Conservation (phyloP, 257 asterid species). For the Cordia subcordata region DNA sequence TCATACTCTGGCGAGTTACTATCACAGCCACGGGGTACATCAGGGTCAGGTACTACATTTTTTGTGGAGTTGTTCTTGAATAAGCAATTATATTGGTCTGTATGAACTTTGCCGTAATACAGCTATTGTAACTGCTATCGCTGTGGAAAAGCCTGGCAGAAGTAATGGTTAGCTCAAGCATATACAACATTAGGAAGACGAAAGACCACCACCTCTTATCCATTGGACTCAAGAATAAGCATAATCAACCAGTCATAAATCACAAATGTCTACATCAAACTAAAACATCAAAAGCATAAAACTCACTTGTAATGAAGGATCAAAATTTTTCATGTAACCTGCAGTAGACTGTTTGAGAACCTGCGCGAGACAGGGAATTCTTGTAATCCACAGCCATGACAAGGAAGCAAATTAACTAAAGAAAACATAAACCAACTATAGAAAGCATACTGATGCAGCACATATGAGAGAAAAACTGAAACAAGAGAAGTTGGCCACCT, state of each 20-base stretch:
- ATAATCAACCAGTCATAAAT: neutral
- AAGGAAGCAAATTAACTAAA: neutral
- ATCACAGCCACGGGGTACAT: slow-evolving; percentile 85
- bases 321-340: slow-evolving; percentile 57
- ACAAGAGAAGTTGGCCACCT: no score
- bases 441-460: no score
- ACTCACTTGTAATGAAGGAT: slow-evolving; percentile 75
- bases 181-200: neutral
- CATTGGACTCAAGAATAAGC: neutral
- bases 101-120: slow-evolving; percentile 45
- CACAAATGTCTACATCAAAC: neutral
- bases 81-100: slow-evolving; percentile 44
- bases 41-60: slow-evolving; percentile 75
- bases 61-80: slow-evolving; percentile 60
- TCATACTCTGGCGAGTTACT: slow-evolving; percentile 78
- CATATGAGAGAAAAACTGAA: no score
- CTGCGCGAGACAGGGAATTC: slow-evolving; percentile 44
- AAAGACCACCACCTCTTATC: no score
- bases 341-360: slow-evolving; percentile 75
- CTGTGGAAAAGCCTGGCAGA: slow-evolving; percentile 58
- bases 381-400: slow-evolving; percentile 7
- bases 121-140: slow-evolving; percentile 78
- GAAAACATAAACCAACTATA: no score
- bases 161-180: slow-evolving; percentile 15
- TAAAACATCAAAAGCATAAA: slow-evolving; percentile 4